phyloP scores from a whole-genome alignment of 805 yeast species.

The Nakazawaea ernobii region DNA sequence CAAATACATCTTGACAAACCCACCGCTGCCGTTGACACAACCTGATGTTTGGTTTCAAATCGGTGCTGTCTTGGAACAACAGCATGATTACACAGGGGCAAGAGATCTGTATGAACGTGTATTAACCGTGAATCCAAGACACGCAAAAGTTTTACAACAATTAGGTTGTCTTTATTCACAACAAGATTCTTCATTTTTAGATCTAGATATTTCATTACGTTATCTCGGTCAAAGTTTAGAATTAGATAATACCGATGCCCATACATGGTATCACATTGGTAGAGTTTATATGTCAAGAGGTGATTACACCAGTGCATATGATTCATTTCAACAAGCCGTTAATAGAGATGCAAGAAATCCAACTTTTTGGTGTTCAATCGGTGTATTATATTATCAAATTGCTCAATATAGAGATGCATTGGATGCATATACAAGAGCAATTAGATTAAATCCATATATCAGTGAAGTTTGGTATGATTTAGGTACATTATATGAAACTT shows the following conservation, averaged over 20 bases:
- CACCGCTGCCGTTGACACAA: slow-evolving; percentile 93
- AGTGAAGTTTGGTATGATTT: slow-evolving; percentile 98
- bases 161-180: slow-evolving; percentile 91
- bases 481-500: slow-evolving; percentile 94
- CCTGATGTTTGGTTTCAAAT: slow-evolving; percentile 99
- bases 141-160: slow-evolving; percentile 93
- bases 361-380: slow-evolving; percentile 95
- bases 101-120: slow-evolving; percentile 95
- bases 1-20: slow-evolving; percentile 82
- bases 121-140: slow-evolving; percentile 81
- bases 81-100: slow-evolving; percentile 86
- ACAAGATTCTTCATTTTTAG: slow-evolving; percentile 62
- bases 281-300: slow-evolving; percentile 95
- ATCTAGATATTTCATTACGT: slow-evolving; percentile 77
- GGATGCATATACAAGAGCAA: slow-evolving; percentile 96
- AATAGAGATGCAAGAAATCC: slow-evolving; percentile 96
- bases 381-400: slow-evolving; percentile 93
- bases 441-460: slow-evolving; percentile 90
- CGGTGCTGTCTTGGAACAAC: slow-evolving; percentile 92
- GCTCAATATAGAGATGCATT: slow-evolving; percentile 94
- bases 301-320: slow-evolving; percentile 94
- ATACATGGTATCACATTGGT: slow-evolving; percentile 95
- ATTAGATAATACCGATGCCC: slow-evolving; percentile 86
- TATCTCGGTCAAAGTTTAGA: slow-evolving; percentile 84
- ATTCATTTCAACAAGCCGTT: slow-evolving; percentile 97